Percentiles rank a stretch among this genome's conserved stretches.
phyloP scores from a whole-genome alignment of 805 yeast genomes.

The Nakazawaea laoshanensis region DNA sequence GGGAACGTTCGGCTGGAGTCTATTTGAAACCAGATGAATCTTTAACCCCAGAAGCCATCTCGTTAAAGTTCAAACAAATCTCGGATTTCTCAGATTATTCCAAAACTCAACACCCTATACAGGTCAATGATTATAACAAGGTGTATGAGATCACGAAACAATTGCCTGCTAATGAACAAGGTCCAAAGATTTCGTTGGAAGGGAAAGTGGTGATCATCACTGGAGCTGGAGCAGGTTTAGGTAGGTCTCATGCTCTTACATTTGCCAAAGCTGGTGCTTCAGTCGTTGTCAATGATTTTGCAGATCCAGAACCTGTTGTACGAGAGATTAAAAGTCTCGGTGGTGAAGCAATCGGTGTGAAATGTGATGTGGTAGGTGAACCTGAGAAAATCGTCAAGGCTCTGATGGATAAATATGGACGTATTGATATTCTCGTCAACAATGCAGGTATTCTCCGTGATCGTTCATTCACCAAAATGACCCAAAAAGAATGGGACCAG shows the following conservation, averaged over 20 bases:
- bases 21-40: constrained; percentile 69
- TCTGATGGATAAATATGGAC: constrained; percentile 70
- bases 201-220: constrained; percentile 86
- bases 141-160: constrained; percentile 44
- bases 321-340: constrained; percentile 66
- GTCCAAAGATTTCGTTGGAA: constrained; percentile 48
- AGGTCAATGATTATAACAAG: constrained; percentile 61
- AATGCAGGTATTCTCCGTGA: constrained; percentile 95
- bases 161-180: constrained; percentile 48
- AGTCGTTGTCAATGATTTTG: constrained; percentile 88
- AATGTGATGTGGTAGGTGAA: constrained; percentile 71
- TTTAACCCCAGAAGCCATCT: constrained; percentile 81
- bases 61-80: constrained; percentile 56
- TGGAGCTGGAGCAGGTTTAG: constrained; percentile 94
- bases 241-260: constrained; percentile 78
- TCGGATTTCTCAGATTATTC: constrained; percentile 54
- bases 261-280: constrained; percentile 91
- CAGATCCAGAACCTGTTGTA: constrained; percentile 65
- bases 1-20: constrained; percentile 90
- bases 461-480: constrained; percentile 77
- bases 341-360: constrained; percentile 76
- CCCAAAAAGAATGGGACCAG: constrained; percentile 73
- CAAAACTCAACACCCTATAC: constrained; percentile 57
- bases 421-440: constrained; percentile 78
- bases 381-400: constrained; percentile 70